A percentile compares a stretch with the other conserved stretches of the same genome.
Conservation (phyloP, 176 grass and related monocot genomes). For the Rhynchospora breviuscula region DNA sequence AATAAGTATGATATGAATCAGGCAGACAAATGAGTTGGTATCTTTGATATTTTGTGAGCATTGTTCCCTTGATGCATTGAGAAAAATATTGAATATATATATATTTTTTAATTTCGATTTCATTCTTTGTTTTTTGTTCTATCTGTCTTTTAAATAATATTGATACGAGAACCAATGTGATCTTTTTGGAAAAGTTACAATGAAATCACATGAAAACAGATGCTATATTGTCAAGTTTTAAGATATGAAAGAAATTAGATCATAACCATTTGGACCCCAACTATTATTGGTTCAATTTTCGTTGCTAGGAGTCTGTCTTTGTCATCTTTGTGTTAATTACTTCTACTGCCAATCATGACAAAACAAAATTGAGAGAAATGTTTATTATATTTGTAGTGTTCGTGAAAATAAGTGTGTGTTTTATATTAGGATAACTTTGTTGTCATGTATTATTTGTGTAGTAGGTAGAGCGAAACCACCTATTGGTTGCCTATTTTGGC, state of each 20-base stretch:
- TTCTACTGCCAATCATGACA: too few species aligned
- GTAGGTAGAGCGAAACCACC: conserved; percentile 29
- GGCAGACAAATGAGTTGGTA: not conserved
- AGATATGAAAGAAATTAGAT: too few species aligned
- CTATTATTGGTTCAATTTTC: too few species aligned
- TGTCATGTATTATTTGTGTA: not conserved
- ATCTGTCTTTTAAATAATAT: not conserved
- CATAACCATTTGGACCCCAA: too few species aligned
- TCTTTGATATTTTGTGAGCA: not conserved
- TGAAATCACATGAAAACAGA: too few species aligned
- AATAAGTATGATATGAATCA: too few species aligned
- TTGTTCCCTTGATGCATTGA: not conserved
- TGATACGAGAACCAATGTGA: not conserved
- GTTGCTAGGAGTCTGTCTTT: too few species aligned
- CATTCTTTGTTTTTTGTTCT: not conserved
- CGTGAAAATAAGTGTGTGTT: not conserved
- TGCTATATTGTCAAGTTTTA: too few species aligned
- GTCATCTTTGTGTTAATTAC: too few species aligned
- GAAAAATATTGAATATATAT: not conserved
- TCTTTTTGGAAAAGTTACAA: not conserved
- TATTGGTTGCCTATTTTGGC: conserved; percentile 33
- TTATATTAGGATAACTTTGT: not conserved
- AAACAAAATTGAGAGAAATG: too few species aligned
- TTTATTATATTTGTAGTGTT: too few species aligned
- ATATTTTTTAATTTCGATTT: not conserved